A percentile compares a stretch with the other conserved stretches of the same genome.
Evolutionary conservation across 2,329 filamentous ascomycete genomes (phyloP).

Genomic region (Periconia macrospinosa): DNA sequence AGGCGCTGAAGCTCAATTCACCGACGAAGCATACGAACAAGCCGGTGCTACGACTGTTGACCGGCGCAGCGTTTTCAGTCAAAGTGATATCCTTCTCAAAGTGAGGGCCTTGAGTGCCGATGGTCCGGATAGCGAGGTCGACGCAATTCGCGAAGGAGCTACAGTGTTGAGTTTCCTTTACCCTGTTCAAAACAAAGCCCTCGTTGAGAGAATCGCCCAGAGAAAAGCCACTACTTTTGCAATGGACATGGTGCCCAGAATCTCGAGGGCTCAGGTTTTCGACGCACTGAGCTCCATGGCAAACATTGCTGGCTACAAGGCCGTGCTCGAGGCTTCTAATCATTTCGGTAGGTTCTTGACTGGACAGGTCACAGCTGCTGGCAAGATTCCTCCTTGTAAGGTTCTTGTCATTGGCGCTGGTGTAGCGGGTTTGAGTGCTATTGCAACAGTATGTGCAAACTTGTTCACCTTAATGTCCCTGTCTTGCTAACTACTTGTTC

Average conservation of each 20-base stretch:
- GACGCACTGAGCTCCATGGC: slow-evolving; percentile 90
- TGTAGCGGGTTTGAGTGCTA: slow-evolving; percentile 85
- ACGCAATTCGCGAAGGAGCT: slow-evolving; percentile 67
- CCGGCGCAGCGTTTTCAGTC: slow-evolving; percentile 68
- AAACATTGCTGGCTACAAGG: slow-evolving; percentile 92
- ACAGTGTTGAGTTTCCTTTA: slow-evolving; percentile 84
- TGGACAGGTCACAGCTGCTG: slow-evolving; percentile 86
- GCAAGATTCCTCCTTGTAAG: slow-evolving; percentile 84
- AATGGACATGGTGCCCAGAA: slow-evolving; percentile 91
- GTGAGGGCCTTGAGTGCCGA: slow-evolving; percentile 72
- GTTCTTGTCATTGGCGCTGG: slow-evolving; percentile 88
- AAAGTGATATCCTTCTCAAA: slow-evolving; percentile 80
- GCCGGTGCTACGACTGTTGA: slow-evolving; percentile 79
- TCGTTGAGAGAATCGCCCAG: slow-evolving; percentile 72
- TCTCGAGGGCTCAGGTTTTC: slow-evolving; percentile 85
- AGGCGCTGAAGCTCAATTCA: slow-evolving; percentile 76
- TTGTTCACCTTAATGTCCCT: not conserved
- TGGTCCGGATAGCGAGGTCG: slow-evolving; percentile 64
- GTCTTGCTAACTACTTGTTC: not conserved
- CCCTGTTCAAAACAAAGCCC: slow-evolving; percentile 74
- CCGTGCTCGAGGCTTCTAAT: slow-evolving; percentile 85
- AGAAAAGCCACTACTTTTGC: slow-evolving; percentile 77
- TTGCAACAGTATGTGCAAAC: slow-evolving; percentile 63
- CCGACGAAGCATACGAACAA: slow-evolving; percentile 73
- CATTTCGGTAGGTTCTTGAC: slow-evolving; percentile 86